Evolutionary conservation across 306 rosid species (phyloP), one percentile per base, ranked within the genome.

Genomic region (Coriaria nepalensis): DNA sequence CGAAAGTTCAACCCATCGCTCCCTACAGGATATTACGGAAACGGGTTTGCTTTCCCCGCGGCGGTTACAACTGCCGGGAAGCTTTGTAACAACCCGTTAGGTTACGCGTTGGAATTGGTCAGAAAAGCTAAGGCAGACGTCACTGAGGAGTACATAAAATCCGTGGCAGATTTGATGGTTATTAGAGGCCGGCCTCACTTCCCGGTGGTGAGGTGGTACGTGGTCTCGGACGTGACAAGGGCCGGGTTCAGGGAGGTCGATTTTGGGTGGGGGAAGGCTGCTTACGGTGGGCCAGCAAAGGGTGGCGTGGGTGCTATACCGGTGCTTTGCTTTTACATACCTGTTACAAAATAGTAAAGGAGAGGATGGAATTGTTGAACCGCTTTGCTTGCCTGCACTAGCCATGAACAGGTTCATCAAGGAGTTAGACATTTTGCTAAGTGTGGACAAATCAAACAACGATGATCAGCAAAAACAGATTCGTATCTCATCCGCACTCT

Each of bases 221-320:
- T 72, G 2, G 78, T 83, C 15, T 69, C 94, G 0, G 87, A 83
- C 20, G 49, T 77, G 63, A 74, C 73, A 0, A 74, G 68, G 2
- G 74, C 63, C 0, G 88, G 88, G 7, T 74, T 79, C 0, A 60
- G 52, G 6, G 67, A 72, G 0, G 75, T 79, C 15, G 78, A 83
- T 37, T 66, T 74, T 4, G 92, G 92, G 32, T 81, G 92, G 92
- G 92, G 92, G 0, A 56, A 60, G 35, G 47, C 92, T 0, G 56
- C 33, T 0, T 81, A 68, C 10, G 82, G 82, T 15, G 93, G 93
- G 0, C 69, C 76, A 0, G 76, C 82, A 0, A 56, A 56, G 33
- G 76, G 74, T 12, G 78, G 72, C 0, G 72, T 65, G 0, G 80
- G 83, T 10, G 58, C 73, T 4, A 57, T 71, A 2, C 79, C 77